Evolutionary conservation across 805 yeast genomes (phyloP).

Genomic region (Candida broadrunensis): DNA sequence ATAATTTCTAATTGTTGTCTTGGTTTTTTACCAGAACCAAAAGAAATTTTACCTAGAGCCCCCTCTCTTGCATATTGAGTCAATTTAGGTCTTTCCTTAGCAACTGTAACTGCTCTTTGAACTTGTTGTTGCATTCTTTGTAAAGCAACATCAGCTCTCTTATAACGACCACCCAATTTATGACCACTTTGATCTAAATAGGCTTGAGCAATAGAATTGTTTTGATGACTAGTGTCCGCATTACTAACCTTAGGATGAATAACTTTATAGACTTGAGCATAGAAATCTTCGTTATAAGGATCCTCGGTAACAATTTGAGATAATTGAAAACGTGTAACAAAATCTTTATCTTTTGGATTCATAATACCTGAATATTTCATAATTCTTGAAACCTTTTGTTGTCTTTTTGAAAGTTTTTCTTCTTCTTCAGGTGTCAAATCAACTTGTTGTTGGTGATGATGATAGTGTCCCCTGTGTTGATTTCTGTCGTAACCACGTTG

Average conservation of each 20-base stretch:
- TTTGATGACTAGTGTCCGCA: constrained; percentile 38
- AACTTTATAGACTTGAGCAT: constrained; percentile 83
- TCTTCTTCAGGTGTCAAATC: constrained; percentile 70
- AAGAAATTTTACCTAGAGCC: constrained; percentile 82
- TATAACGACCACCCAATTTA: constrained; percentile 79
- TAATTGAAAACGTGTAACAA: constrained; percentile 88
- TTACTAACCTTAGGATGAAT: constrained; percentile 40
- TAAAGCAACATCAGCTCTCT: constrained; percentile 83
- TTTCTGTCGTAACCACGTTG: constrained; percentile 22
- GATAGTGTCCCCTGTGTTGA: constrained; percentile 23
- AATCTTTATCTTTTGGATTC: constrained; percentile 97
- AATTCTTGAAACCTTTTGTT: constrained; percentile 71
- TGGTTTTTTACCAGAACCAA: constrained; percentile 79
- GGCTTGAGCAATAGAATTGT: constrained; percentile 87
- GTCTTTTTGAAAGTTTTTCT: constrained; percentile 62
- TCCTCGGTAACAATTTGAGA: constrained; percentile 96
- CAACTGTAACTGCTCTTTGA: constrained; percentile 92
- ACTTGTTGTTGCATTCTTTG: constrained; percentile 99
- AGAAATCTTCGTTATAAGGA: constrained; percentile 95
- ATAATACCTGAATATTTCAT: constrained; percentile 86
- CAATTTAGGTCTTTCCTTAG: constrained; percentile 78
- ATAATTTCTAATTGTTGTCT: constrained; percentile 76
- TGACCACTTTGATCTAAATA: constrained; percentile 90
- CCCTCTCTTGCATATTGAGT: constrained; percentile 72
- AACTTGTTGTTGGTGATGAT: constrained; percentile 23